Evolutionary conservation across 352 stramenopile species (phyloP).

Genomic region (Pseudoperonospora humuli): DNA sequence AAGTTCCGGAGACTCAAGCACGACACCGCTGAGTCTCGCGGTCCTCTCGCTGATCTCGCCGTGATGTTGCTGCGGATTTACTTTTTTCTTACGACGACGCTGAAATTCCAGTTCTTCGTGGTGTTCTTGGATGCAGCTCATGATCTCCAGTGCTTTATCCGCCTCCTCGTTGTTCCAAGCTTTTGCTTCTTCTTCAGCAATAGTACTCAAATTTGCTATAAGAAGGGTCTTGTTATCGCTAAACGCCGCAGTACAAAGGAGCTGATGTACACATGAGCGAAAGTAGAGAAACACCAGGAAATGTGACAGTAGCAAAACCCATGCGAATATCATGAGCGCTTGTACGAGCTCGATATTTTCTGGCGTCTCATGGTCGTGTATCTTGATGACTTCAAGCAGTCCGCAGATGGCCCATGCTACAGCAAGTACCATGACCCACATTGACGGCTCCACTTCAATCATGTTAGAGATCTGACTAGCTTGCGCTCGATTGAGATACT

Average conservation of each 20-base stretch:
- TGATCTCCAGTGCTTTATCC: constrained; percentile 9
- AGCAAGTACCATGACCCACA: constrained; percentile 46
- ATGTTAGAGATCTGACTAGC: constrained; percentile 75
- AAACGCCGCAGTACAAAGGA: constrained; percentile 31
- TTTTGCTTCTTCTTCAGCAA: constrained; percentile 15
- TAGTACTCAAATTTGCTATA: constrained; percentile 2
- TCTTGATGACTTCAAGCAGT: constrained; percentile 5
- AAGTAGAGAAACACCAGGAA: constrained; percentile 35
- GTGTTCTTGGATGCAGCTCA: constrained; percentile 20
- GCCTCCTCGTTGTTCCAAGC: constrained; percentile 17
- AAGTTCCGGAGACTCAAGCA: constrained; percentile 5
- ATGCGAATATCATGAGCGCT: constrained; percentile 30
- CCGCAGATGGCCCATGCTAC: constrained; percentile 38
- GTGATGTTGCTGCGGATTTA: no score
- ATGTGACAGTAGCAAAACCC: constrained; percentile 27
- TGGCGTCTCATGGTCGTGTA: constrained; percentile 5
- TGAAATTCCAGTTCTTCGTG: no score
- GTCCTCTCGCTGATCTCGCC: no score
- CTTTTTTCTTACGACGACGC: no score
- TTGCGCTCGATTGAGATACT: constrained; percentile 65
- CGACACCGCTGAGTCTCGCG: constrained; percentile 10
- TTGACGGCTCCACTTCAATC: constrained; percentile 67
- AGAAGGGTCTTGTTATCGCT: constrained; percentile 7
- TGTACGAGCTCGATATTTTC: constrained; percentile 27
- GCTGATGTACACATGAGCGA: constrained; percentile 17